A percentile compares a stretch with the other conserved stretches of the same genome.
These are phyloP conservation scores for Russula virescens DNA, from an alignment of 768 basidiomycete genomes.

Conservation along the genomic window DNA sequence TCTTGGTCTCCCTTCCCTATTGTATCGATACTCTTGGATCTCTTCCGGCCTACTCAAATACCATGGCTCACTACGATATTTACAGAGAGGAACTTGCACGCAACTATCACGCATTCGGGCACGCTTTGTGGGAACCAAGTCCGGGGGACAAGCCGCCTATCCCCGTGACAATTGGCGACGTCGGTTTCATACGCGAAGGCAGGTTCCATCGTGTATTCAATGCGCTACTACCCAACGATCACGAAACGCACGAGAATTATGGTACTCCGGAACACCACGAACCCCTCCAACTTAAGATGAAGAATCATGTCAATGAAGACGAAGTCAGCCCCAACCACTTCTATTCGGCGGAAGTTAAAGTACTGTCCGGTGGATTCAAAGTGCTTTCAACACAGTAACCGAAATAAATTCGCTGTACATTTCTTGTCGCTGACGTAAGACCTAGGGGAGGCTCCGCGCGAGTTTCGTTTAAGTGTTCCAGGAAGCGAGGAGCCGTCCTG, in stretches of 20 bases:
- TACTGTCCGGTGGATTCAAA: background rate
- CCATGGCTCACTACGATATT: background rate
- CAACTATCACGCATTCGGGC: background rate
- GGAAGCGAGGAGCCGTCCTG: background rate
- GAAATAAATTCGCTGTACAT: background rate
- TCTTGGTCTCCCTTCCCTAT: background rate
- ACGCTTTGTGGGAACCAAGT: background rate
- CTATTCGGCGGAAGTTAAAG: background rate
- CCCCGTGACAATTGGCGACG: background rate
- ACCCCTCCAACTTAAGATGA: background rate
- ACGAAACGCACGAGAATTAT: background rate
- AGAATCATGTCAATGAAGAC: background rate
- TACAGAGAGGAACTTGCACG: background rate
- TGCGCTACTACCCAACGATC: background rate
- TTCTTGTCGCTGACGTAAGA: background rate
- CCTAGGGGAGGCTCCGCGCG: background rate
- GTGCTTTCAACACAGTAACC: background rate
- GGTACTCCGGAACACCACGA: background rate
- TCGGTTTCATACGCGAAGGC: background rate
- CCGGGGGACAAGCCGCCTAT: background rate
- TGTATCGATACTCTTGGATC: background rate
- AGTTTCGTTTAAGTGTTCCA: background rate
- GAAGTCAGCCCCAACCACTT: background rate
- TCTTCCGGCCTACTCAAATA: background rate
- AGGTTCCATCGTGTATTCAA: slow-evolving; percentile 4